These are phyloP conservation scores for Barnettozyma populi DNA, from an alignment of 805 yeast genomes.

Conservation along the genomic window DNA sequence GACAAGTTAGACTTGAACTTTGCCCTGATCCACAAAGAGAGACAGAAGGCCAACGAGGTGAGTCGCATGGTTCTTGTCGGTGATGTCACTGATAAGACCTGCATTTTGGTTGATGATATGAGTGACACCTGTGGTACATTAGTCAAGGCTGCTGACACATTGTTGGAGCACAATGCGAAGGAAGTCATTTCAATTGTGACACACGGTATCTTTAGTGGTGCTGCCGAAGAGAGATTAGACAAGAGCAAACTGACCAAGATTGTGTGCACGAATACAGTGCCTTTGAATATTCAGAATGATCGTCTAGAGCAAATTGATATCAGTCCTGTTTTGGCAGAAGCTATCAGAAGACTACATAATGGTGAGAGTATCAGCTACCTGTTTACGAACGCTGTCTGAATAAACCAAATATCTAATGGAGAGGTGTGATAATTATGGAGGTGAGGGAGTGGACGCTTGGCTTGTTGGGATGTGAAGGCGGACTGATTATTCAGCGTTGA, in stretches of 20 bases:
- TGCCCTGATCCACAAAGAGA: constrained; percentile 94
- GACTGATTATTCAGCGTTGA: neutral
- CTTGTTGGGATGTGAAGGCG: too few relatives aligned
- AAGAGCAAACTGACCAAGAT: constrained; percentile 62
- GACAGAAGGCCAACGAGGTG: constrained; percentile 93
- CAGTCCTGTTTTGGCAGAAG: constrained; percentile 85
- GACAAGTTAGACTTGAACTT: constrained; percentile 88
- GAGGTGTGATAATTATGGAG: too few relatives aligned
- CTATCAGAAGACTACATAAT: constrained; percentile 88
- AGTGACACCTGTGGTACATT: constrained; percentile 98
- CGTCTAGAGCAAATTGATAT: constrained; percentile 78
- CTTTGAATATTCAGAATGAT: constrained; percentile 59
- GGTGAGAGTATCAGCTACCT: constrained; percentile 92
- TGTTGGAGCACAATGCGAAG: constrained; percentile 74
- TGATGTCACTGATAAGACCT: constrained; percentile 77
- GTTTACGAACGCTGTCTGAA: constrained; percentile 52
- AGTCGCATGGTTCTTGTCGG: constrained; percentile 95
- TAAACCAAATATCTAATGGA: neutral
- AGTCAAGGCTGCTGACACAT: constrained; percentile 88
- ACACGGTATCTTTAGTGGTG: constrained; percentile 88
- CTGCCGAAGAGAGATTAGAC: constrained; percentile 70
- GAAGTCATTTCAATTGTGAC: constrained; percentile 91
- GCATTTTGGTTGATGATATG: constrained; percentile 92
- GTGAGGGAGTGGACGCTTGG: too few relatives aligned
- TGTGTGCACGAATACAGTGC: constrained; percentile 92